Conservation (phyloP, 1,284 basidiomycete genomes). For the Cutaneotrichosporon dermatis region DNA sequence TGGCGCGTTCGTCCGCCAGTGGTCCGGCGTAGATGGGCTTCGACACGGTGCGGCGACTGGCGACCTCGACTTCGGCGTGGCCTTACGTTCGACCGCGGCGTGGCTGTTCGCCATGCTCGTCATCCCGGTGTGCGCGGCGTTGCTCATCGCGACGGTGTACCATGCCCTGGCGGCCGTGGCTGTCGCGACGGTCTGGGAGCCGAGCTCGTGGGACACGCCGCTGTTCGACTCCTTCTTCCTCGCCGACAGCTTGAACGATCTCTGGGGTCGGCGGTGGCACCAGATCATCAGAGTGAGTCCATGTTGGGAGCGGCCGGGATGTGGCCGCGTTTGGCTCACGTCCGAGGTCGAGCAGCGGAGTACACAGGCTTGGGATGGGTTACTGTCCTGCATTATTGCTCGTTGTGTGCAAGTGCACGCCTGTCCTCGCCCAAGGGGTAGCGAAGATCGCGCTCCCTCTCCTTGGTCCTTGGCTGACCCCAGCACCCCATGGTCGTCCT, state of each 20-base stretch:
- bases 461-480: neutral
- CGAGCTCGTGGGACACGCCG: neutral
- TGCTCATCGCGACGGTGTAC: slow-evolving; percentile 9
- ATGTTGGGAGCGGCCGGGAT: too few species aligned
- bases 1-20: neutral
- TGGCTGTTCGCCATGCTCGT: slow-evolving; percentile 20
- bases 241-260: neutral
- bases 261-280: neutral
- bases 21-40: neutral
- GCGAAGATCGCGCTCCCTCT: too few species aligned
- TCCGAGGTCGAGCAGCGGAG: too few species aligned
- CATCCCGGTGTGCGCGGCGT: slow-evolving; percentile 39
- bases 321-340: too few species aligned
- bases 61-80: too few species aligned
- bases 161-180: neutral
- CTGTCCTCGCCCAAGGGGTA: too few species aligned
- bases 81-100: neutral
- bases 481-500: neutral
- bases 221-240: neutral
- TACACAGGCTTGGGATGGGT: too few species aligned
- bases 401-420: too few species aligned
- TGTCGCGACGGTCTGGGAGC: neutral
- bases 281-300: slow-evolving; percentile 1
- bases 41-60: too few species aligned
- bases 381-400: too few species aligned